Percentiles rank a stretch among this genome's conserved stretches.
Conservation (phyloP, 148 eudicot genomes). For the Talinum fruticosum region DNA sequence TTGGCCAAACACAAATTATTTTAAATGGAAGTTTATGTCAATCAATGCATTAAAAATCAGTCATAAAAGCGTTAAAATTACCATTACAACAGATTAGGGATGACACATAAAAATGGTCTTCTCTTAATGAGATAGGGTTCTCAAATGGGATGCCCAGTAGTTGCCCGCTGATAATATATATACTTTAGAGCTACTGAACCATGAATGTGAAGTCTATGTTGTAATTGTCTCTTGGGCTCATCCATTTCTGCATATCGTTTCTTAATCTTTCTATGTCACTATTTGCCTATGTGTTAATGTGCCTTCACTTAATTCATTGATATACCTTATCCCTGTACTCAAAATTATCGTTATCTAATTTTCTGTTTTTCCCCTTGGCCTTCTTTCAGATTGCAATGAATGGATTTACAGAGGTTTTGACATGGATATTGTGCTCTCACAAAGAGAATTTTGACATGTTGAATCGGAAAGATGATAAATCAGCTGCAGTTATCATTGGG, state of each 20-base stretch:
- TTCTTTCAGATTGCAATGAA: slow-evolving; percentile 66
- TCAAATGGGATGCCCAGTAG: background rate
- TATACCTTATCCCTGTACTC: background rate
- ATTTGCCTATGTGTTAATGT: background rate
- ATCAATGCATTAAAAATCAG: background rate
- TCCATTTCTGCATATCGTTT: background rate
- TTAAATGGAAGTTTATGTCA: background rate
- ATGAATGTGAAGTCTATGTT: background rate
- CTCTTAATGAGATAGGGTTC: background rate
- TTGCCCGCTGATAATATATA: background rate
- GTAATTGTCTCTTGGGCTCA: background rate
- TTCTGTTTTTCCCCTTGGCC: background rate
- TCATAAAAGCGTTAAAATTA: background rate
- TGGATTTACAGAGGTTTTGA: slow-evolving; percentile 88
- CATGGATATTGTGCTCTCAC: slow-evolving; percentile 83
- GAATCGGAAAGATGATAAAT: slow-evolving; percentile 71
- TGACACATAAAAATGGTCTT: background rate
- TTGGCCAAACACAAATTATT: background rate
- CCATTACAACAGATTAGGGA: background rate
- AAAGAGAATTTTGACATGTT: slow-evolving; percentile 76
- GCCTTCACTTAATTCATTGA: background rate
- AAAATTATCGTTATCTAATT: background rate
- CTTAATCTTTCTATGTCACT: background rate
- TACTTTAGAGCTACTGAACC: background rate
- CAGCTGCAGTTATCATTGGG: slow-evolving; percentile 67